phyloP scores from a whole-genome alignment of 2,329 filamentous ascomycete species.

The Iodosphaeria phyllophila region DNA sequence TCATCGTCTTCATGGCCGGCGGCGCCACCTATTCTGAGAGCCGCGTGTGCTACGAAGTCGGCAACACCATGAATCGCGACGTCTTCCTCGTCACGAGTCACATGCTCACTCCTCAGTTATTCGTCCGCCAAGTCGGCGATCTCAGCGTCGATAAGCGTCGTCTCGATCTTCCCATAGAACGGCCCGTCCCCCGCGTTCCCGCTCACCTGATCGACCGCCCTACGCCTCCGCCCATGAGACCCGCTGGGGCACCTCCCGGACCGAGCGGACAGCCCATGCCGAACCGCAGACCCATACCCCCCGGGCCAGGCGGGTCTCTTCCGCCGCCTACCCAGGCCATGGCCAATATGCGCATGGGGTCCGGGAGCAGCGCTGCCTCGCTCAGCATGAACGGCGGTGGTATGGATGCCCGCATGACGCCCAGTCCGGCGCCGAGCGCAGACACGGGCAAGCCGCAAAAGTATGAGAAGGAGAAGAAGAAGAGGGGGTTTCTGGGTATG shows the following conservation, averaged over 20 bases:
- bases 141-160: slow-evolving; percentile 56
- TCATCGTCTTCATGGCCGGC: slow-evolving; percentile 89
- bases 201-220: slow-evolving; percentile 68
- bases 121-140: slow-evolving; percentile 66
- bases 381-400: too few species aligned
- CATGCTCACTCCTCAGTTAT: slow-evolving; percentile 76
- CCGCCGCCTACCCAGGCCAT: slow-evolving; percentile 34
- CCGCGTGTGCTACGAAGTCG: slow-evolving; percentile 74
- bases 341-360: slow-evolving; percentile 31
- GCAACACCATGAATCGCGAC: slow-evolving; percentile 53
- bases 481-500: slow-evolving; percentile 35
- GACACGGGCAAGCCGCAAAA: slow-evolving; percentile 25
- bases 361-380: slow-evolving; percentile 5
- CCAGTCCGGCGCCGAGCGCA: slow-evolving; percentile 3
- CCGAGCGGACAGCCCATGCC: slow-evolving; percentile 11
- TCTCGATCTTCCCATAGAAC: slow-evolving; percentile 65
- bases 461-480: slow-evolving; percentile 39
- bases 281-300: slow-evolving; percentile 8
- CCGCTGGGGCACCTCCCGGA: slow-evolving; percentile 9
- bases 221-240: slow-evolving; percentile 21
- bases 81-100: slow-evolving; percentile 81
- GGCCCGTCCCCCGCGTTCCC: slow-evolving; percentile 64
- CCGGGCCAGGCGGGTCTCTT: slow-evolving; percentile 8
- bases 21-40: slow-evolving; percentile 88
- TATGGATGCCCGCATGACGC: slow-evolving; percentile 5